Conservation (phyloP, 176 grass and related monocot genomes). For the Avena atlantica region DNA sequence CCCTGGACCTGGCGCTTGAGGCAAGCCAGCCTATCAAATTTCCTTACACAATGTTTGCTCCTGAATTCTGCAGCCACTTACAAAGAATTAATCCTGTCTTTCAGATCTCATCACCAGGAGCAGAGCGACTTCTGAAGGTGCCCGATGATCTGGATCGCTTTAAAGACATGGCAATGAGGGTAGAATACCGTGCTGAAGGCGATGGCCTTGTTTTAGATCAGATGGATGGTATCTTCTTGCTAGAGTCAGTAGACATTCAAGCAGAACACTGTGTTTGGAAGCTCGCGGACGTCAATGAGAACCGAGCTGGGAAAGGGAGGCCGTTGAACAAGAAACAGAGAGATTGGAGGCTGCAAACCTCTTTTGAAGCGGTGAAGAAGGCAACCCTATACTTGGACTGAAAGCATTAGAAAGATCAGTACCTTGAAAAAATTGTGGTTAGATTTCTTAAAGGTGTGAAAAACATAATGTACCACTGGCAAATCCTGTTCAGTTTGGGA, state of each 20-base stretch:
- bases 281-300: conserved; percentile 89
- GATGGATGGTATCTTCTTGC: conserved; percentile 68
- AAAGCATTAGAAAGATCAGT: conserved; percentile 35
- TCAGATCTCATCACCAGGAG: conserved; percentile 94
- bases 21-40: conserved; percentile 32
- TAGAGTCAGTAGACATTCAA: conserved; percentile 57
- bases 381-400: conserved; percentile 73
- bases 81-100: conserved; percentile 9
- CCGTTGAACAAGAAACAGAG: conserved; percentile 81
- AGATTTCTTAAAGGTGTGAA: not conserved
- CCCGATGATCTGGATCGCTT: conserved; percentile 82
- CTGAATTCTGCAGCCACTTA: not conserved
- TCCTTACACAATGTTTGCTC: not conserved
- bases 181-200: conserved; percentile 63
- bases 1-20: conserved; percentile 83
- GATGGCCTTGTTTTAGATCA: conserved; percentile 30
- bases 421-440: not conserved
- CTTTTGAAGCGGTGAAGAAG: conserved; percentile 67
- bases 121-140: conserved; percentile 81
- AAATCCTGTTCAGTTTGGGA: conserved; percentile 24
- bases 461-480: not conserved
- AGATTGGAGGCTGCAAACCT: conserved; percentile 79
- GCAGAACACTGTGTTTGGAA: conserved; percentile 69
- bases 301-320: conserved; percentile 86
- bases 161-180: conserved; percentile 84